Conservation (phyloP, 1,284 basidiomycete species). For the Sporisorium sorghi region DNA sequence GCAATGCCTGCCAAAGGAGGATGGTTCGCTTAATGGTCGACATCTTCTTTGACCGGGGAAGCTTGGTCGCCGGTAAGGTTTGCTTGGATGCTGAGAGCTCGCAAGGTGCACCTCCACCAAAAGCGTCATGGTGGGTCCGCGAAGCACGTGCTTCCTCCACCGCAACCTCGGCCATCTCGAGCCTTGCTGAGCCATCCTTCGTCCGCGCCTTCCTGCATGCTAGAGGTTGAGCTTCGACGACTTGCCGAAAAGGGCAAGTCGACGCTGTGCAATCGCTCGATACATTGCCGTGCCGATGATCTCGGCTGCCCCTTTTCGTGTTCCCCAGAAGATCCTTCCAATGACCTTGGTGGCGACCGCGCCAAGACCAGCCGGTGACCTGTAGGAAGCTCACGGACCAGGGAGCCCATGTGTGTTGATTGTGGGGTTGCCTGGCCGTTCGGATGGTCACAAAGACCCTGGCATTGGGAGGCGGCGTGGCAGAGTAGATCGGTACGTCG, state of each 20-base stretch:
- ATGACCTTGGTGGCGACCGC: background rate
- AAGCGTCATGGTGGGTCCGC: no score
- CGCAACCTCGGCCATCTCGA: constrained; percentile 1
- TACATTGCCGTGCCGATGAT: constrained; percentile 24
- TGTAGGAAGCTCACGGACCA: constrained; percentile 13
- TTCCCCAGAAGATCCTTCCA: background rate
- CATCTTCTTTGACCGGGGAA: constrained; percentile 6
- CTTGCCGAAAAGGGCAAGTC: constrained; percentile 2
- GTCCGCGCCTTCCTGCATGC: background rate
- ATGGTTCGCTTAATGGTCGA: background rate
- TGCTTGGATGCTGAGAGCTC: no score
- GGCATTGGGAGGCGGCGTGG: no score
- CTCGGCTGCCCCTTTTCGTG: constrained; percentile 3
- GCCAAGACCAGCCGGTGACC: constrained; percentile 41
- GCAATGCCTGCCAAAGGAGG: background rate
- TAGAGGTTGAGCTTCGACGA: background rate
- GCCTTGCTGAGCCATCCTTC: background rate
- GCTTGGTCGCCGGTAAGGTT: constrained; percentile 3
- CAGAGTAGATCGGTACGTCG: no score
- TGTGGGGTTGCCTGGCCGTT: no score
- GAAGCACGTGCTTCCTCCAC: background rate
- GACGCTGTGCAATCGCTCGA: background rate
- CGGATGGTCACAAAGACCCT: no score
- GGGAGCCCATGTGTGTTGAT: background rate
- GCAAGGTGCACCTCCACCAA: background rate